Base-by-base conservation (phyloP, 768 basidiomycete species). In the Guyanaporus albipodus region DNA sequence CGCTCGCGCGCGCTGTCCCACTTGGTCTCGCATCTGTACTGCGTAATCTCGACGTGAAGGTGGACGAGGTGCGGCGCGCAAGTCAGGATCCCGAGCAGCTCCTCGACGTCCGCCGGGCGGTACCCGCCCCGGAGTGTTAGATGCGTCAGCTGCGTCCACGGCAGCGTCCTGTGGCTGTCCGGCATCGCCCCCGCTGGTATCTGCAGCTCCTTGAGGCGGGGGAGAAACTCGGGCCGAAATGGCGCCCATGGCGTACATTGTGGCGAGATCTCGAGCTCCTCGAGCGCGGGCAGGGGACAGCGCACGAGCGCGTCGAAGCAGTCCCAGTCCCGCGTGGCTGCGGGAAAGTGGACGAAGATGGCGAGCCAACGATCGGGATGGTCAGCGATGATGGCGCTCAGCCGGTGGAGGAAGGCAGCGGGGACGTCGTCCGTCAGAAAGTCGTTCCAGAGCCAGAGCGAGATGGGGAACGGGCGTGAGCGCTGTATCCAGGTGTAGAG, bases 371-470 rank as follows among this genome's bases (percentile, higher is more conserved):
- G 56, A 18, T 64, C 61, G 7, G 63, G 59, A 17, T 55, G 46
- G 23, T 63, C 55, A 4, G 46, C 39, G 40, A 64, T 33, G 40
- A 52, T 27, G 8, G 27, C 26, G 34, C 46, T 59, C 12, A 64
- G 55, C 2, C 49, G 53, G 41, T 56, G 58, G 27, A 64, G 62
- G 29, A 64, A 60, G 12, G 38, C 1, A 1, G 55, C 44, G 12
- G 63, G 63, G 43, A 64, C 55, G 51, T 65, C 63, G 49, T 64
- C 63, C 2, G 63, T 61, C 52, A 66, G 48, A 50, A 64, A 66
- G 49, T 64, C 61, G 39, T 64, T 64, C 63, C 63, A 64, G 1
- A 64, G 35, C 63, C 63, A 64, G 2, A 66, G 19, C 0, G 63
- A 56, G 39, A 64, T 41, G 38, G 59, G 50, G 17, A 61, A 49